Evolutionary conservation across 1,284 basidiomycete species (phyloP), one percentile per base, ranked within the genome.

Genomic region (Psilocybe mexicana): DNA sequence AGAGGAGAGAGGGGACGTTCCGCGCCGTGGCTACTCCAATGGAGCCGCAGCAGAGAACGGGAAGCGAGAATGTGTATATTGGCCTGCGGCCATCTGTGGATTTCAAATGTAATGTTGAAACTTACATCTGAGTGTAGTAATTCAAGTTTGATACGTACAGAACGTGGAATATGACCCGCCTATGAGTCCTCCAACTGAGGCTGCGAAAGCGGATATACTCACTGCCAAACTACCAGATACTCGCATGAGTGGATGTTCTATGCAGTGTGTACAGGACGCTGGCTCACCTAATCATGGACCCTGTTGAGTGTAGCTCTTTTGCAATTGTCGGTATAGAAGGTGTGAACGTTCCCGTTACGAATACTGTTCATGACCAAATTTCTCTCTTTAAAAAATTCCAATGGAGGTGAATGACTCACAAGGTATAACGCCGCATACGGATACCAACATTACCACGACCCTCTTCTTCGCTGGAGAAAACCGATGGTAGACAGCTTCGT

Each of bases 261-360:
- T 5, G 24, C 18, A 36, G 11, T 47, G 25, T 3, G 35, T 12
- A 33, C 43, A 24, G 43, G 48, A 48, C 7, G 43, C 79, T 51
- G 69, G 18, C 18, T 18, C 18, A 85, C 80, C 83, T 86, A 58
- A 91, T 78, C 25, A 86, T 69, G 2, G 77, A 64, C 0, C 78
- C 76, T 0, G 84, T 82, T 0, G 87, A 80, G 30, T 79, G 55
- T 4, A 92, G 73, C 55, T 92, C 88, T 25, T 71, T 68, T 0
- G 86, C 81, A 61, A 92, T 84, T 55, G 85, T 76, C 0, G 86
- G 85, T 46, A 92, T 88, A 0, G 82, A 81, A 0, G 90, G 90
- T 1, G 88, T 78, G 69, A 92, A 90, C 0, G 84, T 81, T 1
- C 84, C 83, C 3, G 84, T 80, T 0, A 88, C 83, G 63, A 91